Base-by-base conservation (phyloP, 169 alveolate genomes). In the Plasmodium coatneyi region DNA sequence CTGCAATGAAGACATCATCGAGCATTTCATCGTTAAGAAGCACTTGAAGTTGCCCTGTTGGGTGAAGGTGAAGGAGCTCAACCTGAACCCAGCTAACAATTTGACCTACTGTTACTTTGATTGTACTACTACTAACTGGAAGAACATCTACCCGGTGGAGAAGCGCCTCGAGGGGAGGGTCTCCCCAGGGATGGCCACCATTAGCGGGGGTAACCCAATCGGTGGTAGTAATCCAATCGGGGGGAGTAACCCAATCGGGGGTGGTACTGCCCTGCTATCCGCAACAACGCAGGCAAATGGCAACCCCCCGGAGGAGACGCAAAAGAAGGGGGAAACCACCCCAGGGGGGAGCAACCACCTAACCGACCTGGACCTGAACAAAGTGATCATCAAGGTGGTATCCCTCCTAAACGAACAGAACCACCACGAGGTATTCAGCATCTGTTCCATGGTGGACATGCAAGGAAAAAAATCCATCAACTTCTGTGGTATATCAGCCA, bases 51-150 rank as follows among this genome's bases (percentile, higher is more conserved):
- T 90, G 19, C 95, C 95, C 34, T 90, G 95, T 16, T 90, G 95
- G 95, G 34, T 90, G 30, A 90, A 80, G 60, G 54, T 90, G 30
- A 80, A 80, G 72, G 91, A 71, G 25, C 34, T 90, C 28, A 90
- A 80, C 52, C 32, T 66, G 34, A 90, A 90, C 72, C 16, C 12
- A 2, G 25, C 79, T 1, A 80, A 71, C 32, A 90, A 90, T 80
- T 70, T 90, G 36, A 80, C 92, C 2, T 90, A 90, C 78, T 90
- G 95, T 28, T 90, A 80, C 76, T 90, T 90, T 52, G 95, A 90
- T 72, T 90, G 82, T 34, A 90, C 41, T 0, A 71, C 83, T 0
- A 19, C 32, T 1, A 41, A 28, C 25, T 80, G 83, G 43, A 90
- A 90, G 43, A 90, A 81, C 52, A 32, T 90, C 19, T 87, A 25